Base-by-base conservation (phyloP, 371 early-diverging fungal genomes). In the Entomophthora muscae region DNA sequence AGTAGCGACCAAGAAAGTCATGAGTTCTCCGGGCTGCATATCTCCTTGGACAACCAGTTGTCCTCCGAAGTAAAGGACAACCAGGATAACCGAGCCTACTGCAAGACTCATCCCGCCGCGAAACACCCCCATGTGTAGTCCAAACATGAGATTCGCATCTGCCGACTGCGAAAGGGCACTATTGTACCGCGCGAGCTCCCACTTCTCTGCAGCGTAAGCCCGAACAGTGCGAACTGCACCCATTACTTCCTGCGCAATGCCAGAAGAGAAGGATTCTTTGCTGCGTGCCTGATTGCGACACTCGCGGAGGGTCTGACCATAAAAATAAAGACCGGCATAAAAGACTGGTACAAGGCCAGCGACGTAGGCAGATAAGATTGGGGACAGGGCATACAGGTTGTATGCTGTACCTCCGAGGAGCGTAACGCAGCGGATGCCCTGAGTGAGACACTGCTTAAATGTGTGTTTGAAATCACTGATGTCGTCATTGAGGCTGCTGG, bases 151-250 rank as follows among this genome's bases (percentile, higher is more conserved):
- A 32, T 59, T 59, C 17, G 10, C 13, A 7, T 26, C 2, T n/a
- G 22, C 26, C 7, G 33, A 21, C 23, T 32, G 21, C 17, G 5
- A 10, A 22, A 26, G 7, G 33, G n/a, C 22, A 23, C 33, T 7
- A 2, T 66, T 64, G 61, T 83, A 90, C 62, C 72, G 68, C 27
- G 53, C 66, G 66, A 78, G 76, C 60, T 90, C 82, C 33, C 77
- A 69, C 26, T 58, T 53, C 68, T 95, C 91, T 66, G 86, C 83
- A 29, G 85, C 85, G 24, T 94, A 75, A 1, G 88, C 76, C 51
- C 83, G 80, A 22, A 96, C 90, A 0, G 95, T 94, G 31, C 93
- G 81, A 53, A 96, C 85, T 68, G 83, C 81, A 57, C 80, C 78
- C 60, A 94, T 82, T 21, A 89, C 89, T 70, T 96, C 97, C 67